These are phyloP conservation scores for Piromyces finnis DNA, from an alignment of 192 early-diverging fungal genomes.

Conservation along the genomic window DNA sequence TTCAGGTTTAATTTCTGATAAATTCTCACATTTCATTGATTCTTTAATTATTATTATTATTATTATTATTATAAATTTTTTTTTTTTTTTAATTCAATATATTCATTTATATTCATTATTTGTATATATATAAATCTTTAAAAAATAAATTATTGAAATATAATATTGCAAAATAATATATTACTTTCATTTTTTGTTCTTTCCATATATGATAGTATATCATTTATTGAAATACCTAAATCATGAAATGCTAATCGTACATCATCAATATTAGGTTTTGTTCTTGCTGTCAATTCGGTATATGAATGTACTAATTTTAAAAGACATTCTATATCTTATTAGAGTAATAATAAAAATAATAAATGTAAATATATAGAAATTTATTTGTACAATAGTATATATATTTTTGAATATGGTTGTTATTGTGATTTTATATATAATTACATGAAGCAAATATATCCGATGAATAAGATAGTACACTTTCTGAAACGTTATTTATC, in stretches of 20 bases:
- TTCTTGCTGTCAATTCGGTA: neutral
- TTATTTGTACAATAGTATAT: no score
- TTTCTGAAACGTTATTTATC: neutral
- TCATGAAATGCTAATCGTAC: neutral
- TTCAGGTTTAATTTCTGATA: neutral
- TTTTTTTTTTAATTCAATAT: no score
- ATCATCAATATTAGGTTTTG: neutral
- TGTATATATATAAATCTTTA: no score
- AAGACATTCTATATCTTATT: neutral
- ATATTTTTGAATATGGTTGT: no score
- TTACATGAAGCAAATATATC: neutral
- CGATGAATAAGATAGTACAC: neutral
- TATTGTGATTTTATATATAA: neutral
- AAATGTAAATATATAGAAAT: no score
- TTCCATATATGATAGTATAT: neutral
- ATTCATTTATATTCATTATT: no score
- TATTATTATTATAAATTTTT: no score
- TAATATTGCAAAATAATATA: no score
- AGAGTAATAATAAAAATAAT: no score
- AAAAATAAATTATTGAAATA: no score
- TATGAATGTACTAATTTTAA: neutral
- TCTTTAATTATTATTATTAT: neutral
- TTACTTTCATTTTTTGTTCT: neutral
- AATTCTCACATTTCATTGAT: neutral
- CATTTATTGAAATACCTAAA: neutral